These are phyloP conservation scores for Debaryomyces castellii DNA, from an alignment of 805 yeast genomes.

Conservation along the genomic window DNA sequence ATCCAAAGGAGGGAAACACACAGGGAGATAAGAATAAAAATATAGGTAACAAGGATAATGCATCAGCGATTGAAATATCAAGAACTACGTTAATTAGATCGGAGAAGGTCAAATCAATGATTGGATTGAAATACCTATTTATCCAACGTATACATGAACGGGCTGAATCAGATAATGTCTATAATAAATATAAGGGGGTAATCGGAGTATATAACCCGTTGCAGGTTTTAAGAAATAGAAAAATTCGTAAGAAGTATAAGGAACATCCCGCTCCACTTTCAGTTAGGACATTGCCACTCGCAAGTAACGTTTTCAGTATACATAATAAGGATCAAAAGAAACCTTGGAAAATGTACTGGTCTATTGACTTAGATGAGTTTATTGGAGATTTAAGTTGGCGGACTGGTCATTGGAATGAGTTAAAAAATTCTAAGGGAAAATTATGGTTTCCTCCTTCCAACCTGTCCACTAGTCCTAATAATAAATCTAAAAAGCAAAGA, in stretches of 20 bases:
- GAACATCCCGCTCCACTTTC: conserved; percentile 46
- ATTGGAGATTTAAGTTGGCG: conserved; percentile 61
- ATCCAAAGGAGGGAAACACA: conserved; percentile 19
- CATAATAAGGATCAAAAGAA: conserved; percentile 26
- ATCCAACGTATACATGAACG: conserved; percentile 42
- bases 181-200: conserved; percentile 42
- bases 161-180: conserved; percentile 14
- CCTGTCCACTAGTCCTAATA: background rate
- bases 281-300: conserved; percentile 54
- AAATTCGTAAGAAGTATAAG: conserved; percentile 50
- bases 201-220: conserved; percentile 79
- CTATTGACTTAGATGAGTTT: conserved; percentile 59
- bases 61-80: conserved; percentile 15
- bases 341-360: conserved; percentile 56
- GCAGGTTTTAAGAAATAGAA: conserved; percentile 76
- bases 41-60: conserved; percentile 5
- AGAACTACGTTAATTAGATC: conserved; percentile 44
- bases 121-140: conserved; percentile 50
- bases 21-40: background rate
- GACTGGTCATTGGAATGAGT: conserved; percentile 52
- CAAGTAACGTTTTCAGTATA: conserved; percentile 62
- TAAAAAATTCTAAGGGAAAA: conserved; percentile 44
- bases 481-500: conserved; percentile 9
- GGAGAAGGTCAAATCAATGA: conserved; percentile 46
- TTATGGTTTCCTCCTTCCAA: conserved; percentile 49